Conservation (phyloP, 2,329 filamentous ascomycete genomes). For the Colletotrichum horii region DNA sequence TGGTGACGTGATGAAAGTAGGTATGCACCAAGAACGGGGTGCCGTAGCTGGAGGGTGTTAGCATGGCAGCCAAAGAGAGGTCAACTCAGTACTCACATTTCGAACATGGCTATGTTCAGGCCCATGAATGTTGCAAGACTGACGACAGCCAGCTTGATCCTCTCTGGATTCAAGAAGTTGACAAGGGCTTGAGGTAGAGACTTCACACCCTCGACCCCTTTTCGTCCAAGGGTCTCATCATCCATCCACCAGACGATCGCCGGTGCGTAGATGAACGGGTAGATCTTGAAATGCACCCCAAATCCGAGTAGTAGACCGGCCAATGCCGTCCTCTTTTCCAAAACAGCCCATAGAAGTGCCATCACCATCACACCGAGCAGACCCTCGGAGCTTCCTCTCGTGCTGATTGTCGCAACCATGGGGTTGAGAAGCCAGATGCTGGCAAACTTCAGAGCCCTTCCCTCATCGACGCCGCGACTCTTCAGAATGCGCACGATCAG, state of each 20-base stretch:
- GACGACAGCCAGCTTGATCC: slow-evolving; percentile 63
- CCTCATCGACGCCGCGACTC: slow-evolving; percentile 49
- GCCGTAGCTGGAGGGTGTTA: slow-evolving; percentile 66
- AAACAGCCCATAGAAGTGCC: slow-evolving; percentile 81
- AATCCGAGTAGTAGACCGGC: slow-evolving; percentile 81
- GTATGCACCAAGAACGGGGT: slow-evolving; percentile 85
- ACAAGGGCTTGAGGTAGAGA: slow-evolving; percentile 29
- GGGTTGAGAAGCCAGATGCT: slow-evolving; percentile 95
- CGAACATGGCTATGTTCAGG: slow-evolving; percentile 82
- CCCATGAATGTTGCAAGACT: slow-evolving; percentile 76
- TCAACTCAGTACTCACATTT: slow-evolving; percentile 55
- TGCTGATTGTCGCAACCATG: slow-evolving; percentile 98
- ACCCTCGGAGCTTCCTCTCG: slow-evolving; percentile 91
- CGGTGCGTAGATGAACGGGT: slow-evolving; percentile 93
- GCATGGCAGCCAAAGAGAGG: not conserved
- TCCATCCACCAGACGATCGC: slow-evolving; percentile 85
- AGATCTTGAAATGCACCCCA: slow-evolving; percentile 97
- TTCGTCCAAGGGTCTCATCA: slow-evolving; percentile 45
- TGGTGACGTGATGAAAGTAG: slow-evolving; percentile 89
- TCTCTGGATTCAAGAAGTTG: slow-evolving; percentile 56
- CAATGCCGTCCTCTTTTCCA: slow-evolving; percentile 64
- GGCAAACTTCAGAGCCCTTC: slow-evolving; percentile 74
- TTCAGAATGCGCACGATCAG: slow-evolving; percentile 61
- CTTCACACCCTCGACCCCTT: not conserved
- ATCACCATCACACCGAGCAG: slow-evolving; percentile 85